A percentile compares a stretch with the other conserved stretches of the same genome.
These are phyloP conservation scores for Pyricularia sp. DNA, from an alignment of 2,329 filamentous ascomycete species.

Conservation along the genomic window DNA sequence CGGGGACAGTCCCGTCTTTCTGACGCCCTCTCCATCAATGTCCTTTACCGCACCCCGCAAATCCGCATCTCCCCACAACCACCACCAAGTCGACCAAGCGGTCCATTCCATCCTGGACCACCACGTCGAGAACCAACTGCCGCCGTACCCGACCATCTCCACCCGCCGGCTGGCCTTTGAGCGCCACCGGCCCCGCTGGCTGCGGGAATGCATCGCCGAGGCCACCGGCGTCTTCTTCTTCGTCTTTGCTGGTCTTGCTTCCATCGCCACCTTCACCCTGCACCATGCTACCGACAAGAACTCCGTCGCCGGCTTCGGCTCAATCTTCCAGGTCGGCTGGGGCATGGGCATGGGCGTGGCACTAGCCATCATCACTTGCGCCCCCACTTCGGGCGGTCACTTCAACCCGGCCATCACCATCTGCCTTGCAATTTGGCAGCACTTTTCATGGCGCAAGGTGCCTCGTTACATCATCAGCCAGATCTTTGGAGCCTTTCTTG, in stretches of 20 bases:
- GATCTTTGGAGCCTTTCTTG: conserved; percentile 46
- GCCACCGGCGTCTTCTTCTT: conserved; percentile 49
- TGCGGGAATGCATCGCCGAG: conserved; percentile 46
- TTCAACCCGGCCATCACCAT: conserved; percentile 44
- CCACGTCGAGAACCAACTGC: conserved; percentile 39
- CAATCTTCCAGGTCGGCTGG: conserved; percentile 44
- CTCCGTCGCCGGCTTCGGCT: conserved; percentile 25
- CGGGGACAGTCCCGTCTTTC: conserved; percentile 1
- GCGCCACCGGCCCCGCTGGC: conserved; percentile 38
- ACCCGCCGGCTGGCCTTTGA: conserved; percentile 47
- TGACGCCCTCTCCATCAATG: conserved; percentile 2
- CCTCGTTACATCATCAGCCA: conserved; percentile 47
- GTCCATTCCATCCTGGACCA: conserved; percentile 42
- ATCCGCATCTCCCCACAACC: conserved; percentile 45
- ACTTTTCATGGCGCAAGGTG: conserved; percentile 49
- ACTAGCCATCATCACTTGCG: conserved; percentile 49
- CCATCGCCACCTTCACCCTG: conserved; percentile 39
- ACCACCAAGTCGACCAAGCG: conserved; percentile 36
- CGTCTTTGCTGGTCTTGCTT: conserved; percentile 43
- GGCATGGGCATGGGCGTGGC: conserved; percentile 48
- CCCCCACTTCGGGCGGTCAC: conserved; percentile 39
- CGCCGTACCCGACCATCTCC: conserved; percentile 38
- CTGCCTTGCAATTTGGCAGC: conserved; percentile 40
- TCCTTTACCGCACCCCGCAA: conserved; percentile 19
- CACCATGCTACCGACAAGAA: conserved; percentile 27